Base-by-base conservation (phyloP, 768 basidiomycete genomes). In the Calocybe indica region DNA sequence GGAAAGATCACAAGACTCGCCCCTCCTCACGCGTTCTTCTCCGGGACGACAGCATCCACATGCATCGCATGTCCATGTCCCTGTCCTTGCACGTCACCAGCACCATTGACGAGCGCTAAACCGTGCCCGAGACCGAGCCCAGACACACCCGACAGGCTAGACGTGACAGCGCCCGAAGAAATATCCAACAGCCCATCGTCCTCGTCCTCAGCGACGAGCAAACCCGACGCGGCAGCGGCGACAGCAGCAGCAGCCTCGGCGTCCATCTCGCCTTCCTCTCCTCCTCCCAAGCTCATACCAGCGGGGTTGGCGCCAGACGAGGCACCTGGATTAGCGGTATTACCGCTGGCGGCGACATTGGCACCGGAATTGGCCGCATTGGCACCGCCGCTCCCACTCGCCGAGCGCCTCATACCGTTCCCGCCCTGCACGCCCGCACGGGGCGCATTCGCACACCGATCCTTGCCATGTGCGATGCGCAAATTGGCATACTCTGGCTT, bases 391-490 rank as follows among this genome's bases (percentile, higher is more conserved):
- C 68, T 69, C 42, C 72, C 70, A 40, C 69, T 68, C 1, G 48
- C 45, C 1, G 36, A 43, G 35, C 82, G 72, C 51, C 79, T 73
- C 6, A 71, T 66, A 22, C 76, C 75, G 3, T 70, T 68, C 1
- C 74, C 82, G 47, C 86, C 87, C 60, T 88, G 86, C 11, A 85
- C 85, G 31, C 87, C 88, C 5, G 86, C 85, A 43, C 90, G 79
- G 7, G 91, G 92, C 32, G 91, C 85, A 66, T 94, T 94, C 30
- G 92, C 94, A 65, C 93, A 97, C 33, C 93, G 80, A 60, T 96
- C 93, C 63, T 96, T 97, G 50, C 94, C 93, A 66, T 94, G 93
- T 11, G 92, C 86, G 49, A 99, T 89, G 36, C 92, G 85, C 55
- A 97, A 69, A 63, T 84, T 85, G 12, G 80, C 74, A 61, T 98